A percentile compares a stretch with the other conserved stretches of the same genome.
These are phyloP conservation scores for Tuber magnatum DNA, from an alignment of 495 filamentous ascomycete species.

Conservation along the genomic window DNA sequence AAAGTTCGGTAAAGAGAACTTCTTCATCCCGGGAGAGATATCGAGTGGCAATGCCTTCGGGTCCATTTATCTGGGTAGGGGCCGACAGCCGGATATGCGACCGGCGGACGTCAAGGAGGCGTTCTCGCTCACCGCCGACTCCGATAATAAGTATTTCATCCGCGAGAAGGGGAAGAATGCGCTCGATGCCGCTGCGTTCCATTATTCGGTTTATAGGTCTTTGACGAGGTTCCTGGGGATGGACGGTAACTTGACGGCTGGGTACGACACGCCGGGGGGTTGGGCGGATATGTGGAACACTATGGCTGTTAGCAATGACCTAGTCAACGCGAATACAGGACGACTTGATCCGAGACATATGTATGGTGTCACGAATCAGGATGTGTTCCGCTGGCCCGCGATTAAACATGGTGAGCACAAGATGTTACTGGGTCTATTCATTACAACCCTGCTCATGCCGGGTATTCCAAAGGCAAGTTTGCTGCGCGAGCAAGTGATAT, in stretches of 20 bases:
- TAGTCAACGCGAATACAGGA: conserved; percentile 59
- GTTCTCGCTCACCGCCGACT: conserved; percentile 46
- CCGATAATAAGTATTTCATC: conserved; percentile 49
- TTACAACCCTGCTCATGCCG: conserved; percentile 59
- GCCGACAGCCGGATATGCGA: conserved; percentile 52
- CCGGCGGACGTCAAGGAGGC: conserved; percentile 48
- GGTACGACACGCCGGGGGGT: conserved; percentile 54
- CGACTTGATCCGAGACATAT: conserved; percentile 65
- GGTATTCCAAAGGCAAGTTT: conserved; percentile 54
- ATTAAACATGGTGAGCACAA: conserved; percentile 58
- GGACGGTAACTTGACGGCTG: conserved; percentile 56
- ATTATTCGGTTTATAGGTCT: conserved; percentile 64
- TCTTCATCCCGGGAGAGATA: conserved; percentile 60
- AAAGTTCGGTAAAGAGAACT: conserved; percentile 54
- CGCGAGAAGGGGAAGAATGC: conserved; percentile 45
- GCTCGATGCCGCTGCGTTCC: conserved; percentile 61
- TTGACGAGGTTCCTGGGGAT: conserved; percentile 53
- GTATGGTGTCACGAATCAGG: conserved; percentile 65
- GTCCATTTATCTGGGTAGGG: conserved; percentile 61
- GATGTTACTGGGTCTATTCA: conserved; percentile 56
- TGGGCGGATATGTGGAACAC: conserved; percentile 58
- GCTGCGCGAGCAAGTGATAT: neutral
- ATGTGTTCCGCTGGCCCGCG: conserved; percentile 68
- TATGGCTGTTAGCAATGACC: conserved; percentile 58
- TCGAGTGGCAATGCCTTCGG: conserved; percentile 58